Conservation (phyloP, 2,329 filamentous ascomycete species). For the Colletotrichum camelliae region DNA sequence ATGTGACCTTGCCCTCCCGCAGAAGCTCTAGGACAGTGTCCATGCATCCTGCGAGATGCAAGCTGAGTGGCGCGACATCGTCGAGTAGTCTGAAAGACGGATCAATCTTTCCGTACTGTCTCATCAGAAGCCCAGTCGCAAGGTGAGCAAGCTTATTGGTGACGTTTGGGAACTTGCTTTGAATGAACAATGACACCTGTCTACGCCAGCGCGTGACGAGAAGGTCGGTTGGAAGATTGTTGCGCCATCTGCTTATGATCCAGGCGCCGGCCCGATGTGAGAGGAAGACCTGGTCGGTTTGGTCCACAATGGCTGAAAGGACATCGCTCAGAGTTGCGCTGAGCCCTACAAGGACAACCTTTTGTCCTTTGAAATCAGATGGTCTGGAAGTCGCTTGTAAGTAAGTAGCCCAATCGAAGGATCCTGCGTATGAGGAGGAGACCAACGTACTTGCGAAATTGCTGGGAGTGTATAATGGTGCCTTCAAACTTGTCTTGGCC, state of each 20-base stretch:
- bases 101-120: constrained; percentile 26
- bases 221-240: constrained; percentile 40
- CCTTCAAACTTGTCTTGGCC: constrained; percentile 42
- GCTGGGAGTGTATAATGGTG: constrained; percentile 42
- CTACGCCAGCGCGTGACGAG: constrained; percentile 36
- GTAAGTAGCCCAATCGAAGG: rapidly evolving
- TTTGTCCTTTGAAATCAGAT: constrained; percentile 42
- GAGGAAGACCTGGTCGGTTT: constrained; percentile 43
- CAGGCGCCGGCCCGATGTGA: constrained; percentile 44
- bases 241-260: constrained; percentile 34
- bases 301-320: constrained; percentile 35
- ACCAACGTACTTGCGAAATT: constrained; percentile 34
- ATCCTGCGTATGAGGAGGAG: background rate
- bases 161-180: constrained; percentile 19
- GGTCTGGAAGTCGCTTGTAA: constrained; percentile 21
- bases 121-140: background rate
- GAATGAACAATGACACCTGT: constrained; percentile 32
- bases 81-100: constrained; percentile 32
- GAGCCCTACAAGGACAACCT: constrained; percentile 48
- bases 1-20: constrained; percentile 28
- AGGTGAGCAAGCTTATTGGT: constrained; percentile 17
- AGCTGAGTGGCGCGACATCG: constrained; percentile 24
- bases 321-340: constrained; percentile 43
- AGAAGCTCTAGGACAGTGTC: constrained; percentile 32
- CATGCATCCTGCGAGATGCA: constrained; percentile 24